Evolutionary conservation across 495 filamentous ascomycete genomes (phyloP).

Genomic region (Thozetella sp.): DNA sequence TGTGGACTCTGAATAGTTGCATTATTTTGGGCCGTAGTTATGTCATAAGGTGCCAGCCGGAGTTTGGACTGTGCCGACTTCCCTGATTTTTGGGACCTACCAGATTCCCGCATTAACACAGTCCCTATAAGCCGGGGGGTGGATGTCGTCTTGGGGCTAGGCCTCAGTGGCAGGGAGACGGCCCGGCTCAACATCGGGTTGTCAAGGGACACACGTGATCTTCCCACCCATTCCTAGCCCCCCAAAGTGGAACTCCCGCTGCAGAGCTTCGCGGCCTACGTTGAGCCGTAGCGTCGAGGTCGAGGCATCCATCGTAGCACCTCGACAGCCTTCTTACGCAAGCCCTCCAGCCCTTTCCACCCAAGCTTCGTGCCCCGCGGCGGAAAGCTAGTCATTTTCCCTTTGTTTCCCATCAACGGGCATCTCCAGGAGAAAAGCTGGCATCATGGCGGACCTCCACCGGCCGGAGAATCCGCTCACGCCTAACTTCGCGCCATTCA

Average conservation of each 20-base stretch:
- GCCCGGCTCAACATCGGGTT: too few species aligned
- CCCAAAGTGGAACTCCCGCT: too few species aligned
- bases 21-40: background rate
- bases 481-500: conserved; percentile 94
- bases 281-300: too few species aligned
- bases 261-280: too few species aligned
- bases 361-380: background rate
- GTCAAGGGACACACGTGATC: too few species aligned
- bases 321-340: background rate
- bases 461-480: conserved; percentile 70
- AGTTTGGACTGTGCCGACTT: background rate
- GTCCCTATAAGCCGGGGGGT: too few species aligned
- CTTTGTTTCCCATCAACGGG: background rate
- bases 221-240: too few species aligned
- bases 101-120: background rate
- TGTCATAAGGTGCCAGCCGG: background rate
- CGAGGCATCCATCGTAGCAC: too few species aligned
- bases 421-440: background rate
- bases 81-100: background rate
- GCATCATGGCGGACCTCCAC: conserved; percentile 21
- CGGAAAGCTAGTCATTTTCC: too few species aligned
- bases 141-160: too few species aligned
- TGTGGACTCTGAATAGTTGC: background rate
- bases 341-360: background rate
- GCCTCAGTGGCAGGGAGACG: too few species aligned